Base-by-base conservation (phyloP, 2,329 filamentous ascomycete species). In the Emmonsia crescens region DNA sequence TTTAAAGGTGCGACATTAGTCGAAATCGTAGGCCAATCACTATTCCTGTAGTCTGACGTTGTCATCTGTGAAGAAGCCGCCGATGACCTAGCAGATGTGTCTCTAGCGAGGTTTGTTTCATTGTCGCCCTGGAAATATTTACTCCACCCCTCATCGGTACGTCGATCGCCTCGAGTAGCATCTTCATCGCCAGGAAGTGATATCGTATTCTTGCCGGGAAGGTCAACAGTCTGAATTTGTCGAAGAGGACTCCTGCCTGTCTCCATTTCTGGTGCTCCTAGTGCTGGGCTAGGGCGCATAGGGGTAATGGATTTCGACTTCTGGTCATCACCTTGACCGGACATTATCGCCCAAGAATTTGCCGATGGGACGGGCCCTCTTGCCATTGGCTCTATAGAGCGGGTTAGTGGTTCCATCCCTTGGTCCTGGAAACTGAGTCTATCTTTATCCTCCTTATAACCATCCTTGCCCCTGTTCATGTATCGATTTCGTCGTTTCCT, bases 401-500 rank as follows among this genome's bases (percentile, higher is more conserved):
- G 69, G 8, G 76, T 70, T 46, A 79, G 67, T 57, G 77, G 76
- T 64, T 77, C 73, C 64, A 78, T 72, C 6, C 77, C 77, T 64
- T 73, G 72, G 64, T 79, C 77, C 62, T 78, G 75, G 67, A 76
- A 77, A 66, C 75, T 77, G 10, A 77, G 65, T 29, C 75, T 72
- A 60, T 87, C 89, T 73, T 87, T 86, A 67, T 84, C 75, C 64
- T 77, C 61, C 74, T 79, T 40, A 75, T 82, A 63, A 73, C 74
- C 66, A 19, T 74, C 76, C 63, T 83, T 81, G 46, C 75, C 71
- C 60, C 80, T 75, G 10, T 60, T 59, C n/a, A 48, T 19, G 54
- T 59, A 61, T 52, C 61, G 60, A 33, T 59, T 63, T 5, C 57
- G 58, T 55, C 64, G 60, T 38, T 61, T 64, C 42, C 59, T 65